phyloP scores from a whole-genome alignment of 768 basidiomycete genomes.

The Rhizopogon salebrosus region DNA sequence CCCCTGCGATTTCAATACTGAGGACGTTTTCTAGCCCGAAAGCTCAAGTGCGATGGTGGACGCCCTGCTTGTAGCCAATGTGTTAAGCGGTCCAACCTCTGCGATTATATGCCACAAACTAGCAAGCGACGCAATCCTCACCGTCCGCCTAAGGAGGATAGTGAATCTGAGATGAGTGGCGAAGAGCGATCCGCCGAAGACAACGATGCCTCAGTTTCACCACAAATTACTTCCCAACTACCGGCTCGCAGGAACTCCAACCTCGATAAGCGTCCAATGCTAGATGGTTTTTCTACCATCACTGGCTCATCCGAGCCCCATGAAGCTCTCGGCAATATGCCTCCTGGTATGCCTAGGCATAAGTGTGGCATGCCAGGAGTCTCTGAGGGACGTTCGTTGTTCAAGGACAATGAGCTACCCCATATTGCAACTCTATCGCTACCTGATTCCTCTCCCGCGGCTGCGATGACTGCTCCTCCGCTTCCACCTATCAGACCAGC shows the following conservation, averaged over 20 bases:
- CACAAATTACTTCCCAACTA: slow-evolving; percentile 31
- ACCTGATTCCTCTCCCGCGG: slow-evolving; percentile 49
- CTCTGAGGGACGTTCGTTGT: slow-evolving; percentile 38
- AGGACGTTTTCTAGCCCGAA: slow-evolving; percentile 53
- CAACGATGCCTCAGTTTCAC: slow-evolving; percentile 53
- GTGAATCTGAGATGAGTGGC: slow-evolving; percentile 57
- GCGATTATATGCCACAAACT: slow-evolving; percentile 72
- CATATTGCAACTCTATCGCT: slow-evolving; percentile 67
- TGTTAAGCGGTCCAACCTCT: slow-evolving; percentile 68
- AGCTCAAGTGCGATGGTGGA: slow-evolving; percentile 85
- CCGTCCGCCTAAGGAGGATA: slow-evolving; percentile 57
- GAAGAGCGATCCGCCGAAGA: slow-evolving; percentile 52
- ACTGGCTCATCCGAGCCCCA: slow-evolving; percentile 39
- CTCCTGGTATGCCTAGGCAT: slow-evolving; percentile 26
- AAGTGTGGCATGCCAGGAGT: slow-evolving; percentile 19
- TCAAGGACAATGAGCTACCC: slow-evolving; percentile 61
- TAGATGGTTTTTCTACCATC: slow-evolving; percentile 24
- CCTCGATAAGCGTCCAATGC: slow-evolving; percentile 27
- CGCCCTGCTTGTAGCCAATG: slow-evolving; percentile 82
- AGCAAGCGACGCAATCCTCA: slow-evolving; percentile 68
- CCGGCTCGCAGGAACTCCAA: slow-evolving; percentile 32
- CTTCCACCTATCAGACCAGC: slow-evolving; percentile 63
- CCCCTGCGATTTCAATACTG: slow-evolving; percentile 11
- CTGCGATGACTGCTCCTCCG: slow-evolving; percentile 57
- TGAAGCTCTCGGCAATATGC: slow-evolving; percentile 34